phyloP scores from a whole-genome alignment of 345 rosid species.

The Sonneratia caseolaris region DNA sequence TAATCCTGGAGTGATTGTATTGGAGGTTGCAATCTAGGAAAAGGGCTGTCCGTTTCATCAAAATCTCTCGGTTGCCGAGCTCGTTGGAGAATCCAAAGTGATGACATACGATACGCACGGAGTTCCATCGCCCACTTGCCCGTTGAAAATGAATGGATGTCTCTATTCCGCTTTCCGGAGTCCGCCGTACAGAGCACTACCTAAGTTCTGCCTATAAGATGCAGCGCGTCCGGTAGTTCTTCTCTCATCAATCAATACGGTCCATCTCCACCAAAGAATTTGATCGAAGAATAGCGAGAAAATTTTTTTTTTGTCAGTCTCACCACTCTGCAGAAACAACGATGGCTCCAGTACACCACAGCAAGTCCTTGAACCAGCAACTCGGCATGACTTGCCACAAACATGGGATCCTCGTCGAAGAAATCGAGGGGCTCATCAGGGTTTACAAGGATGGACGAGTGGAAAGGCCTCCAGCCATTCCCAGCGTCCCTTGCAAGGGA shows the following conservation, averaged over 20 bases:
- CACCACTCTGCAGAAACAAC: not conserved
- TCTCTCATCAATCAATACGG: not conserved
- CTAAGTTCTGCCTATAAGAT: not conserved
- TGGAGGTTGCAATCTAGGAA: not conserved
- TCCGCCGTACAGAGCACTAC: not conserved
- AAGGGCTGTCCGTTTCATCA: not conserved
- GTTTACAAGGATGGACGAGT: constrained; percentile 69
- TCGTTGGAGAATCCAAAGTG: not conserved
- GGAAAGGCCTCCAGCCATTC: constrained; percentile 46
- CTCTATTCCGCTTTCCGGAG: not conserved
- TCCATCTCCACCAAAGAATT: not conserved
- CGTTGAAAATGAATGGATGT: not conserved
- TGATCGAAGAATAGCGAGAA: not conserved
- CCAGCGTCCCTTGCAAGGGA: constrained; percentile 29
- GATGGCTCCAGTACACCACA: constrained; percentile 41
- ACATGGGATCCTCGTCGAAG: constrained; percentile 40
- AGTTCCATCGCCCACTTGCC: constrained; percentile 1
- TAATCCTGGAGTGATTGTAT: no score
- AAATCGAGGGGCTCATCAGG: constrained; percentile 51
- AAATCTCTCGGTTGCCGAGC: not conserved
- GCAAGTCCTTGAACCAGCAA: constrained; percentile 22
- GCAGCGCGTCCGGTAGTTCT: not conserved
- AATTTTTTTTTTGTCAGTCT: not conserved
- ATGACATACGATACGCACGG: not conserved
- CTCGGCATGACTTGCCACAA: constrained; percentile 22